phyloP scores from a whole-genome alignment of 805 yeast species.

The Monosporozyma aquatica region DNA sequence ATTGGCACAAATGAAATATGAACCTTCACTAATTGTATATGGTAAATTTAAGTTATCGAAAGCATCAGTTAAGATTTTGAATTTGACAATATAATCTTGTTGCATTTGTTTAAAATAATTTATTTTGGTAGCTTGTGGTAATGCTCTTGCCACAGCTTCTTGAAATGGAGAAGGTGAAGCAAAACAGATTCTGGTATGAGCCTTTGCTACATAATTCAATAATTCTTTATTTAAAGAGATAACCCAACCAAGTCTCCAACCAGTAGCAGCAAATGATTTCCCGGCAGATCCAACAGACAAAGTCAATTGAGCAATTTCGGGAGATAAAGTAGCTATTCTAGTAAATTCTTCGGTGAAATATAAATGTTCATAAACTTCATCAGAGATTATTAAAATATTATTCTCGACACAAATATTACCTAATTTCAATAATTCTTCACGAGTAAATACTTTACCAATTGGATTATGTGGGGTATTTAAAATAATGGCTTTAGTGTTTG shows the following conservation, averaged over 20 bases:
- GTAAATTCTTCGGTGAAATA: constrained; percentile 62
- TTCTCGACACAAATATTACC: constrained; percentile 81
- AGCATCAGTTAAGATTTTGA: constrained; percentile 58
- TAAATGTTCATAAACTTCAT: constrained; percentile 91
- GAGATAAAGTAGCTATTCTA: constrained; percentile 73
- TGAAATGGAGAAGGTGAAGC: constrained; percentile 86
- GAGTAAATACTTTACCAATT: constrained; percentile 79
- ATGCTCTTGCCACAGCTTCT: constrained; percentile 79
- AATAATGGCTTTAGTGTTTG: constrained; percentile 76
- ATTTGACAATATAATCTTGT: constrained; percentile 59
- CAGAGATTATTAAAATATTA: constrained; percentile 75
- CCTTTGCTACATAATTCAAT: constrained; percentile 71
- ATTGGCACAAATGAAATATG: constrained; percentile 85
- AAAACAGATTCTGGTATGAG: constrained; percentile 92
- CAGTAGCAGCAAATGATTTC: constrained; percentile 96
- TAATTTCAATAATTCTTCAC: constrained; percentile 60
- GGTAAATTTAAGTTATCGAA: constrained; percentile 86
- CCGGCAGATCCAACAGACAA: constrained; percentile 96
- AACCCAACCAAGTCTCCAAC: constrained; percentile 97
- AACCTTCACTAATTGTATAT: constrained; percentile 87
- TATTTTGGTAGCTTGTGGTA: constrained; percentile 49
- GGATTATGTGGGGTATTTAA: constrained; percentile 96
- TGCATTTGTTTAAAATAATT: constrained; percentile 66
- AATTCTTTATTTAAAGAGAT: constrained; percentile 71
- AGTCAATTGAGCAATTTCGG: constrained; percentile 71